These are phyloP conservation scores for Phaeomoniella chlamydospora DNA, from an alignment of 2,329 filamentous ascomycete genomes.

Conservation along the genomic window DNA sequence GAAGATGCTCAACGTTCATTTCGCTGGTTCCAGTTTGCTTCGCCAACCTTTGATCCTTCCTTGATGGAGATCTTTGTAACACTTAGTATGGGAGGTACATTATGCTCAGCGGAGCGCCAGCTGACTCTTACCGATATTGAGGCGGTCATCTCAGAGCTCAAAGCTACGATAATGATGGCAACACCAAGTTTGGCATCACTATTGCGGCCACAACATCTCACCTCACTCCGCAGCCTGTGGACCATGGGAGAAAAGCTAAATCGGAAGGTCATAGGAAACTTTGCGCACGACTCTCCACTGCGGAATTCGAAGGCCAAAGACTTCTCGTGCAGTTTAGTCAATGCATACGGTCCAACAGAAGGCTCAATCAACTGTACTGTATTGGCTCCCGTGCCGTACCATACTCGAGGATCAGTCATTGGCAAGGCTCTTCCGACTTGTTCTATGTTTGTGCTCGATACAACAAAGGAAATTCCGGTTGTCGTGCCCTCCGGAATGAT, in stretches of 20 bases:
- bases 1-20: conserved; percentile 10
- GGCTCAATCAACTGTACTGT: neutral
- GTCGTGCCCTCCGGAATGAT: conserved; percentile 53
- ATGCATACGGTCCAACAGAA: conserved; percentile 23
- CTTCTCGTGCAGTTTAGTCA: conserved; percentile 21
- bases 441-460: conserved; percentile 24
- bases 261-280: conserved; percentile 15
- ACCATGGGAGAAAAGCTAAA: conserved; percentile 17
- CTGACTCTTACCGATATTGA: conserved; percentile 16
- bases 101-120: conserved; percentile 17
- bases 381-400: neutral
- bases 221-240: conserved; percentile 7
- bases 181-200: conserved; percentile 23
- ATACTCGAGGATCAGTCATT: conserved; percentile 1
- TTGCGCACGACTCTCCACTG: conserved; percentile 10
- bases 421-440: conserved; percentile 6
- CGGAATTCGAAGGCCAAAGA: neutral
- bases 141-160: conserved; percentile 13
- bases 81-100: conserved; percentile 16
- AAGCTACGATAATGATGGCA: conserved; percentile 22
- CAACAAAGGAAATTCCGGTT: conserved; percentile 19
- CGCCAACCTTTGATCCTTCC: conserved; percentile 19
- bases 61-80: conserved; percentile 18
- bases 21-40: conserved; percentile 23
- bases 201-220: conserved; percentile 15